Conservation (phyloP, 495 filamentous ascomycete species). For the Xylaria grammica region DNA sequence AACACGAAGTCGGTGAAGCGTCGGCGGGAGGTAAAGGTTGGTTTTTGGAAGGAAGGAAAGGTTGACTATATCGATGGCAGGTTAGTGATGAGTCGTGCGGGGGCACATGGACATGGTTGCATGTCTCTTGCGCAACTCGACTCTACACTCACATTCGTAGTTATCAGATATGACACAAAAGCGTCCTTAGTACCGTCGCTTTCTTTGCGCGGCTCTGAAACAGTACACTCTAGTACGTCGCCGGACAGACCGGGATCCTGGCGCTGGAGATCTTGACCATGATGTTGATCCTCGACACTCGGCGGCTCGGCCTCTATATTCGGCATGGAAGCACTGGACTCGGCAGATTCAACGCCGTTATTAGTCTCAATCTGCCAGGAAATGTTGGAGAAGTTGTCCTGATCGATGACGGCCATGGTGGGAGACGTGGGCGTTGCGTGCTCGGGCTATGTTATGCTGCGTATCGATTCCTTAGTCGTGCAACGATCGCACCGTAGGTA, state of each 20-base stretch:
- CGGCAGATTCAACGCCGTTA: slow-evolving; percentile 25
- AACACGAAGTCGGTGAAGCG: slow-evolving; percentile 98
- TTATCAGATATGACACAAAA: slow-evolving; percentile 93
- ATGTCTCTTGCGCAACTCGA: not conserved
- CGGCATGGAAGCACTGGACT: slow-evolving; percentile 27
- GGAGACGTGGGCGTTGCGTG: not conserved
- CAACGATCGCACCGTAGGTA: not conserved
- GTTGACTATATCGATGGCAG: slow-evolving; percentile 69
- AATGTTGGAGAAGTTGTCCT: slow-evolving; percentile 57
- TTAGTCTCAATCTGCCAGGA: slow-evolving; percentile 53
- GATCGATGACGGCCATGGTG: slow-evolving; percentile 52
- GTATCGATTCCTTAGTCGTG: not conserved
- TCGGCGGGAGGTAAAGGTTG: slow-evolving; percentile 76
- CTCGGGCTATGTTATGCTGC: not conserved
- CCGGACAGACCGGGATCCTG: slow-evolving; percentile 74
- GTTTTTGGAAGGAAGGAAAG: slow-evolving; percentile 87
- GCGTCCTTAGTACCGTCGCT: slow-evolving; percentile 97
- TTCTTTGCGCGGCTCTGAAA: slow-evolving; percentile 85
- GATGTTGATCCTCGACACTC: slow-evolving; percentile 32
- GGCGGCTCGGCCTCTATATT: slow-evolving; percentile 38
- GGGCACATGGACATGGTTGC: not conserved
- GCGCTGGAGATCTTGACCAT: slow-evolving; percentile 35
- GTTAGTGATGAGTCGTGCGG: not conserved
- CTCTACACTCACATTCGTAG: slow-evolving; percentile 72
- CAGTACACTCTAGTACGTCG: slow-evolving; percentile 81